Evolutionary conservation across 176 grass and related monocot species (phyloP), one percentile per base, ranked within the genome.

Genomic region (Saccharum spontaneum): DNA sequence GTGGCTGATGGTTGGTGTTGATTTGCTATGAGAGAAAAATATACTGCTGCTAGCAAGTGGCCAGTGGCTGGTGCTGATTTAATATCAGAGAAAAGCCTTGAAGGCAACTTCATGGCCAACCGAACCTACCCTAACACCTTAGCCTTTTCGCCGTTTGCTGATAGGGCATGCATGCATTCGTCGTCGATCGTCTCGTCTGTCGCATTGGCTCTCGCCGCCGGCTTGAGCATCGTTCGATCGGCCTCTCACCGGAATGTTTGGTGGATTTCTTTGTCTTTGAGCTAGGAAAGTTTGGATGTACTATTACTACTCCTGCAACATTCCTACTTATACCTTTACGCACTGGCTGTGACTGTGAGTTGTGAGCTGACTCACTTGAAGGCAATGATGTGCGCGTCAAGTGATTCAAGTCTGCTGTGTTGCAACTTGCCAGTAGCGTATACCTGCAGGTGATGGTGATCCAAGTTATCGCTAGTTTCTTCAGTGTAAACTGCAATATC

Each of bases 251-350:
- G 69, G 52, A 84, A 87, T 45, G 63, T 15, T 3, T 20, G 76
- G 1, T 76, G 62, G 89, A 45, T 91, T 87, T 79, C 62, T 84
- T 76, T 76, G 63, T 55, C 81, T 80, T 84, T 34, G 80, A 76
- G 85, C 74, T 80, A 84, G 62, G 80, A 63, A 90, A 90, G 80
- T 75, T 37, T 2, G 15, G 49, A 18, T 52, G 49, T 49, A 49
- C 13, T 46, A 46, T 12, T 13, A 46, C 10, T 37, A 45, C 44
- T 14, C 17, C 11, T 4, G 31, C 48, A 60, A 41, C 72, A 71
- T 8, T 41, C 23, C 50, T 5, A 78, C 38, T 22, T 83, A 79
- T 18, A 54, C 50, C 50, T 7, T 54, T 54, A 18, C 49, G 49
- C 2, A 0, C 0, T 18, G 20, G 50, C 34, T 34, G 17, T 77